Base-by-base conservation (phyloP, 1,284 basidiomycete species). In the Calocybe gambosa region DNA sequence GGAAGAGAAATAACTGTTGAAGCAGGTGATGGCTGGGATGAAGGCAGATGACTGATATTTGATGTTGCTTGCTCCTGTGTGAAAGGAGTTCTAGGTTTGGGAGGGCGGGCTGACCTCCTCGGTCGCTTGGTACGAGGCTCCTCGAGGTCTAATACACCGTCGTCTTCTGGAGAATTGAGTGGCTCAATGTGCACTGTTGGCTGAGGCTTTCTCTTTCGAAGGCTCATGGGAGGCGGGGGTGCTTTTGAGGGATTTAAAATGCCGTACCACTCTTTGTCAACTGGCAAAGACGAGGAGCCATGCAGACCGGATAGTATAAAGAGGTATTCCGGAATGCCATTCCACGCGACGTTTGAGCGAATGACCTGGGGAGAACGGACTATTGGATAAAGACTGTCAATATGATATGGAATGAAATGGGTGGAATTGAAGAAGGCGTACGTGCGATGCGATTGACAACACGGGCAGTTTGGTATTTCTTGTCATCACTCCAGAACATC, bases 401-500 rank as follows among this genome's bases (percentile, higher is more conserved):
- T n/a, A n/a, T 42, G 15, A 35, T 20, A 19, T 18, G 21, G 29
- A 35, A 26, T 37, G 29, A 31, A 36, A n/a, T n/a, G n/a, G 21
- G 21, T 4, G 21, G 3, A 7, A 7, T 23, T 23, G 21, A 7
- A 38, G 38, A 35, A 26, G 18, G 67, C 73, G 56, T 60, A 75
- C 73, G 56, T 33, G 67, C 60, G 43, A 73, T 65, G 42, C 62
- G 63, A 51, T 68, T 67, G 33, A 75, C 68, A 25, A 65, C 54
- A 28, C 58, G 60, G 16, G 67, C 69, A 8, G 67, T 70, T 41
- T 58, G 51, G 39, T 55, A 49, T 54, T 65, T 67, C 46, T 58
- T 62, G 28, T 62, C 62, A 45, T 63, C 61, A 43, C 60, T 61
- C 74, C 74, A 77, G 54, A 77, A 72, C 42, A 74, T 56, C 71